Conservation (phyloP, 2,329 filamentous ascomycete genomes). For the Malbranchea zuffiana region DNA sequence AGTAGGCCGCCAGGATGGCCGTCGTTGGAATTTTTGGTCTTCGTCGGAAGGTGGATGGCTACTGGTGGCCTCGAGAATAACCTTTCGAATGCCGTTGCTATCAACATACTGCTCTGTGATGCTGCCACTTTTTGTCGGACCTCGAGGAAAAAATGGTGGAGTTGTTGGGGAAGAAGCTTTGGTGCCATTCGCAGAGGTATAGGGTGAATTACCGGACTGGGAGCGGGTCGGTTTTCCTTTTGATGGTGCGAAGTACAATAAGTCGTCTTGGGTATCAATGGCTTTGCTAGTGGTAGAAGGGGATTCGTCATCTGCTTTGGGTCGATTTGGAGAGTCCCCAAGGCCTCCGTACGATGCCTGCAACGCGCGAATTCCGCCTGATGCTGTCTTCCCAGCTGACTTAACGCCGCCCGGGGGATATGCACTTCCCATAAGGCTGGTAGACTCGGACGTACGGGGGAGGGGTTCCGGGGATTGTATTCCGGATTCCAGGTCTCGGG, state of each 20-base stretch:
- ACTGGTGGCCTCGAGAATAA: conserved; percentile 55
- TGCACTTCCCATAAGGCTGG: conserved; percentile 37
- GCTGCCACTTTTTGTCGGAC: conserved; percentile 57
- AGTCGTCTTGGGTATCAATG: neutral
- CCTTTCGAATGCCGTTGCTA: conserved; percentile 61
- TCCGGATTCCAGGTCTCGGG: conserved; percentile 2
- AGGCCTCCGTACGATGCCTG: conserved; percentile 45
- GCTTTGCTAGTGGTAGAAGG: neutral
- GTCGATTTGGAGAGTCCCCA: conserved; percentile 16
- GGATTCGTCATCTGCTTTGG: conserved; percentile 12
- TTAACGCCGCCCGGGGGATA: conserved; percentile 45
- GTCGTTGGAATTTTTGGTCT: conserved; percentile 1
- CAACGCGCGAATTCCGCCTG: conserved; percentile 55
- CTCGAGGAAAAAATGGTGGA: conserved; percentile 31
- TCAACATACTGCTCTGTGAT: conserved; percentile 72
- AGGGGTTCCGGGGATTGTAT: conserved; percentile 22
- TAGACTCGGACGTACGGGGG: conserved; percentile 19
- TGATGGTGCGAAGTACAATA: neutral
- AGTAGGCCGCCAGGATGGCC: neutral
- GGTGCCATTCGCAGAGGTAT: conserved; percentile 5
- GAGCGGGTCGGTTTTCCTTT: neutral
- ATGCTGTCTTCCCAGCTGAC: conserved; percentile 47
- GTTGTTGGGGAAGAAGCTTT: conserved; percentile 11
- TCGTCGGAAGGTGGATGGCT: conserved; percentile 7
- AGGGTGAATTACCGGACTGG: conserved; percentile 18